Percentiles rank a stretch among this genome's conserved stretches.
Conservation (phyloP, 2,329 filamentous ascomycete species). For the Coniella vitis region DNA sequence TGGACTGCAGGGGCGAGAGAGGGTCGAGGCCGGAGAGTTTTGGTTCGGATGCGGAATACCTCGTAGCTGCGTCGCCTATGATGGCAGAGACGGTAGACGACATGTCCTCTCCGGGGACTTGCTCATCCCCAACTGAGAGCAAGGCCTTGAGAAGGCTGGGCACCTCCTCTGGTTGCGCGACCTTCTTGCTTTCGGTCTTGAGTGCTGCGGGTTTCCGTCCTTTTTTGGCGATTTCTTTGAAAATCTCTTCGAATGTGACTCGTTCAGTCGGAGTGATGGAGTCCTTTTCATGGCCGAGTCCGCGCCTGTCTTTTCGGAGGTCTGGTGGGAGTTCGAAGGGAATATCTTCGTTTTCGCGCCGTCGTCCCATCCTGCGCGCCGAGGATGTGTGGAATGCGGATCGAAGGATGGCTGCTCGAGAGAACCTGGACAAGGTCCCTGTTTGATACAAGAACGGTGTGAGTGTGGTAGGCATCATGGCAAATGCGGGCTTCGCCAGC, state of each 20-base stretch:
- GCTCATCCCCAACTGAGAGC: neutral
- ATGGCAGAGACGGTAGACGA: conserved; percentile 21
- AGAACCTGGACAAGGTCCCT: conserved; percentile 37
- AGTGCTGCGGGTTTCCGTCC: conserved; percentile 13
- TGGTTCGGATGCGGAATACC: conserved; percentile 2
- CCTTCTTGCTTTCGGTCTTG: conserved; percentile 19
- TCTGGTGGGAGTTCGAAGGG: conserved; percentile 43
- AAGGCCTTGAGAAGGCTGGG: conserved; percentile 7
- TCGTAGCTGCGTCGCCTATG: conserved; percentile 22
- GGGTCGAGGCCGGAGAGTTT: conserved; percentile 12
- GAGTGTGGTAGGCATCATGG: conserved; percentile 40
- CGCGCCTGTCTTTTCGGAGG: conserved; percentile 25
- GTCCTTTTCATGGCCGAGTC: conserved; percentile 25
- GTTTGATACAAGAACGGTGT: conserved; percentile 70
- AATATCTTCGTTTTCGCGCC: conserved; percentile 34
- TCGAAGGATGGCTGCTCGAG: conserved; percentile 22
- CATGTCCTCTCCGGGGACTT: neutral
- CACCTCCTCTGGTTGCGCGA: neutral
- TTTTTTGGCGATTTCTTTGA: conserved; percentile 45
- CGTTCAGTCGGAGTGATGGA: conserved; percentile 54
- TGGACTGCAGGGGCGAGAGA: conserved; percentile 18
- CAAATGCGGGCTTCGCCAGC: neutral
- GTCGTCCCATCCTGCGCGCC: conserved; percentile 8
- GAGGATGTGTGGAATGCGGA: conserved; percentile 21
- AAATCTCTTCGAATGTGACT: conserved; percentile 45